Base-by-base conservation (phyloP, 2,329 filamentous ascomycete genomes). In the Mollisia scopiformis region DNA sequence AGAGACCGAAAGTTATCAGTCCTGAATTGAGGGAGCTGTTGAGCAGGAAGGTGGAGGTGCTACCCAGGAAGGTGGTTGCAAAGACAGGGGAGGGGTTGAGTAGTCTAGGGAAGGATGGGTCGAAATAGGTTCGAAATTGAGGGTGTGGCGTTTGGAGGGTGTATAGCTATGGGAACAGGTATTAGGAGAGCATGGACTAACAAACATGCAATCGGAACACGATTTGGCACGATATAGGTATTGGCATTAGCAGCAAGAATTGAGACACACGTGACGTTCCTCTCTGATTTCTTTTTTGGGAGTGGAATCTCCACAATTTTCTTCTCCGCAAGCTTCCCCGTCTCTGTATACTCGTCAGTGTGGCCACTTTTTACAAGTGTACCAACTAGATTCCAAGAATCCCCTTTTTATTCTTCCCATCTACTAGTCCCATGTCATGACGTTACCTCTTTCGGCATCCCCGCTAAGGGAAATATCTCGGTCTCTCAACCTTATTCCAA, bases 1-100 rank as follows among this genome's bases (percentile, higher is more conserved):
- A 67, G 57, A 66, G 62, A 58, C 69, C 68, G 8, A 84, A 81
- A 66, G 80, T 88, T 16, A 86, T 91, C 50, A 88, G 83, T 64
- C 80, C 85, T 0, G 86, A 91, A 67, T 72, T 91, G 59, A 80
- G 88, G 51, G 75, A 77, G 6, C 66, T 91, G 46, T 71, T 91
- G n/a, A 85, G 83, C 65, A 78, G 83, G 62, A 84, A 89, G 62
- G 77, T 89, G 14, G 68, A 73, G 51, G 57, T 74, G 1, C 43
- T 75, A 4, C 68, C 71, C 2, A 60, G 72, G 25, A 73, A 73
- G 41, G 63, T 73, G 13, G 71, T 75, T 13, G 70, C 62, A 61
- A 73, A 71, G 62, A 69, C 70, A 23, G 72, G 73, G 10, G 72
- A 73, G 35, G 71, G 71, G 2, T 37, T 70, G 53, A 56, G 54